These are phyloP conservation scores for Volvox carteri DNA, from an alignment of 163 green algal genomes.

Conservation along the genomic window DNA sequence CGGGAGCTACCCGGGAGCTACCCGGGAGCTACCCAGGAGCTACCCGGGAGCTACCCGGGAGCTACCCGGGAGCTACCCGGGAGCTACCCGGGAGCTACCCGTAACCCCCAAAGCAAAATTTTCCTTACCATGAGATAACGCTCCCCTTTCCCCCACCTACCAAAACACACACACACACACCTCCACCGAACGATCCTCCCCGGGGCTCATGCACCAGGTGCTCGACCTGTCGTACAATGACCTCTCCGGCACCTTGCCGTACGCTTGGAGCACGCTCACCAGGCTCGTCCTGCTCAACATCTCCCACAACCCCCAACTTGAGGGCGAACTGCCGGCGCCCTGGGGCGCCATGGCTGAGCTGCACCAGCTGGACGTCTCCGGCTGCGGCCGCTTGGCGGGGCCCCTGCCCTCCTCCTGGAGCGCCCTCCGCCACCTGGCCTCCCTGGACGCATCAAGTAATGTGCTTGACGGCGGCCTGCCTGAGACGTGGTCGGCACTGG, in stretches of 20 bases:
- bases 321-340: background rate
- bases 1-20: no score
- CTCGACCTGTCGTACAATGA: constrained; percentile 6
- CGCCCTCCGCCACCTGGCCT: background rate
- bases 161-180: background rate
- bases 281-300: background rate
- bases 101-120: background rate
- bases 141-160: background rate
- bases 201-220: background rate
- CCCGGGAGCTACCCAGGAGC: no score
- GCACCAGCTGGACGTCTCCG: background rate
- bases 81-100: background rate
- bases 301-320: constrained; percentile 17
- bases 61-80: background rate
- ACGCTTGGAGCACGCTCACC: background rate
- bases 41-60: no score
- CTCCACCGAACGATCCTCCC: background rate
- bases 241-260: background rate
- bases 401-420: background rate
- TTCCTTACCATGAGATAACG: background rate
- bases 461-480: constrained; percentile 5
- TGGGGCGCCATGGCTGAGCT: background rate
- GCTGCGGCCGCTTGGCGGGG: background rate
- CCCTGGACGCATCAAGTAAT: background rate
- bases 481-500: background rate